Conservation (phyloP, 352 stramenopile genomes). For the Phytopythium vexans region DNA sequence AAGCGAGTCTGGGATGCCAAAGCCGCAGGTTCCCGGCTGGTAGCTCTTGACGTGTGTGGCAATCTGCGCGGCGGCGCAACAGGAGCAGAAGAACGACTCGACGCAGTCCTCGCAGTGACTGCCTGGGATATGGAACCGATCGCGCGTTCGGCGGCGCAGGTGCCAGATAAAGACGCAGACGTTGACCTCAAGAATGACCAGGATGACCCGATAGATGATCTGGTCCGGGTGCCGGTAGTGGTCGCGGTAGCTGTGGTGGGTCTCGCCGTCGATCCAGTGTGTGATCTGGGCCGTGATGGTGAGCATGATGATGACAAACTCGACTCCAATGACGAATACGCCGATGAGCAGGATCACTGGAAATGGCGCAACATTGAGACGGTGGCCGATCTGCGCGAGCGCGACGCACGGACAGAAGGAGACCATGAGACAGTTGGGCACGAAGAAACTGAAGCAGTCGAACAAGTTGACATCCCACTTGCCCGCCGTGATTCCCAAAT, state of each 20-base stretch:
- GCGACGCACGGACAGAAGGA: slow-evolving; percentile 39
- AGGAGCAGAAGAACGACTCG: slow-evolving; percentile 25
- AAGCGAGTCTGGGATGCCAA: slow-evolving; percentile 29
- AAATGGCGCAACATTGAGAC: slow-evolving; percentile 30
- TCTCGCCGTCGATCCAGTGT: not conserved
- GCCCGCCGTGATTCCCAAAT: slow-evolving; percentile 4
- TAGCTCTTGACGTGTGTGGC: slow-evolving; percentile 52
- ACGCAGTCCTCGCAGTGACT: slow-evolving; percentile 19
- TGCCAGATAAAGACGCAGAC: slow-evolving; percentile 10
- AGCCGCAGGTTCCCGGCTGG: slow-evolving; percentile 38
- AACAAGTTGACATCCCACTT: slow-evolving; percentile 8
- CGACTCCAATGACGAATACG: no score
- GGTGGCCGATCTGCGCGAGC: slow-evolving; percentile 26
- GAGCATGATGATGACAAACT: no score
- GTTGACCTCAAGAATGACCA: no score
- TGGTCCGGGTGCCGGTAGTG: no score
- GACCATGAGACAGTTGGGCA: slow-evolving; percentile 47
- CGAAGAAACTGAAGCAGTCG: slow-evolving; percentile 32
- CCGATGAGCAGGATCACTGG: slow-evolving; percentile 16
- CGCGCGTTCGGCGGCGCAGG: slow-evolving; percentile 18
- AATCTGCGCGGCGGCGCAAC: slow-evolving; percentile 42
- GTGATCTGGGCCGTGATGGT: no score
- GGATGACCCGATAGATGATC: no score
- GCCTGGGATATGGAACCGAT: slow-evolving; percentile 23
- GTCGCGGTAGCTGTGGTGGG: not conserved